phyloP scores from a whole-genome alignment of 345 rosid genomes.

The Corymbia maculata region DNA sequence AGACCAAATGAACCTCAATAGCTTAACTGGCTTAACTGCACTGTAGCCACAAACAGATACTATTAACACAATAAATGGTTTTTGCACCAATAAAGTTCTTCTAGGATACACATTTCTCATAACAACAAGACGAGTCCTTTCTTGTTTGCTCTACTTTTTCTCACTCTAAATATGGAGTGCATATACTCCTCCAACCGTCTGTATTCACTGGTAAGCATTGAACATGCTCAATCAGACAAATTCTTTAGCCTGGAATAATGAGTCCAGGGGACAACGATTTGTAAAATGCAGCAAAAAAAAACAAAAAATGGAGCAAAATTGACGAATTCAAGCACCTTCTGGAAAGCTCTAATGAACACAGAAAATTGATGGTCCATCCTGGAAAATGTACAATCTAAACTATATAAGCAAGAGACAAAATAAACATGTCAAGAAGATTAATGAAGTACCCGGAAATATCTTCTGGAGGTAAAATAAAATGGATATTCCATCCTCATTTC shows the following conservation, averaged over 20 bases:
- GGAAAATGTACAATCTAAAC: neutral
- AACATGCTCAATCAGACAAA: neutral
- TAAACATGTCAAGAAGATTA: constrained; percentile 16
- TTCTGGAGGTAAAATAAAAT: constrained; percentile 95
- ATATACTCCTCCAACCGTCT: neutral
- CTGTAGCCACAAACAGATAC: neutral
- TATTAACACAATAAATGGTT: neutral
- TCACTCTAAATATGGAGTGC: neutral
- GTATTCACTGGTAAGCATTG: neutral
- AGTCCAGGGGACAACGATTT: neutral
- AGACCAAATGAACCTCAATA: neutral
- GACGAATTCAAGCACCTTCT: neutral
- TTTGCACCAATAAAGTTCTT: neutral
- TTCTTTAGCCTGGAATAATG: neutral
- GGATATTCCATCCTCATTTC: constrained; percentile 97
- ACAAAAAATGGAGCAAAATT: neutral
- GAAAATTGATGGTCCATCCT: neutral
- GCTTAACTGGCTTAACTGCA: neutral
- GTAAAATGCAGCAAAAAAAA: neutral
- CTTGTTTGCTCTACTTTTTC: neutral
- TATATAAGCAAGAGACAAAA: neutral
- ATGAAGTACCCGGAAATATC: constrained; percentile 80
- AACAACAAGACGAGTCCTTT: neutral
- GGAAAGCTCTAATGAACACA: neutral
- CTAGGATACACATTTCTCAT: neutral